These are phyloP conservation scores for Camillea tinctor DNA, from an alignment of 2,329 filamentous ascomycete genomes.

Conservation along the genomic window DNA sequence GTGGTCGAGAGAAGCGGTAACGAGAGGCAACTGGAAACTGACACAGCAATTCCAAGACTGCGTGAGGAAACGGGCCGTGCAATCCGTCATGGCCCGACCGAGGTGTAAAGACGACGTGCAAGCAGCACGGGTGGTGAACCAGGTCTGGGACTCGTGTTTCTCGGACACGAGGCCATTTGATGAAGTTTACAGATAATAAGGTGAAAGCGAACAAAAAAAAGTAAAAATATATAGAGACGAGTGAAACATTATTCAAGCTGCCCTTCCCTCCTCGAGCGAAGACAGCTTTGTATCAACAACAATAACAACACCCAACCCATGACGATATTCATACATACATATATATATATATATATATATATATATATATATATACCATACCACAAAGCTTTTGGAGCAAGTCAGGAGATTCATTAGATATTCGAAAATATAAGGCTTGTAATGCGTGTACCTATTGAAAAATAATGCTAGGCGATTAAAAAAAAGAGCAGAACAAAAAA, in stretches of 20 bases:
- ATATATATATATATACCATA: too few species aligned
- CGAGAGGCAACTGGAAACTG: slow-evolving; percentile 79
- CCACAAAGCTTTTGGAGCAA: not conserved
- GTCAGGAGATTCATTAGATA: not conserved
- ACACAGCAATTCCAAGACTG: slow-evolving; percentile 94
- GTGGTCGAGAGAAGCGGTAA: slow-evolving; percentile 83
- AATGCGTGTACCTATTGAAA: not conserved
- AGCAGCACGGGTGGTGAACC: slow-evolving; percentile 84
- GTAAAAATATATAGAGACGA: too few species aligned
- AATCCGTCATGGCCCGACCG: slow-evolving; percentile 76
- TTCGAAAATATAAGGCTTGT: not conserved
- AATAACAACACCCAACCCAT: not conserved
- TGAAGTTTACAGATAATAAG: slow-evolving; percentile 72
- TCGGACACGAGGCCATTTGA: slow-evolving; percentile 92
- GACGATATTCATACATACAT: too few species aligned
- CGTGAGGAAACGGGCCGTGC: slow-evolving; percentile 75
- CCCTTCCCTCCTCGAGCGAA: not conserved
- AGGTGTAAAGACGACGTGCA: slow-evolving; percentile 82
- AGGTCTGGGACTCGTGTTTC: slow-evolving; percentile 99
- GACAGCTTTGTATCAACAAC: slow-evolving; percentile 10
- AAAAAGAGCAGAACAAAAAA: not conserved
- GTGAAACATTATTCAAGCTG: not conserved
- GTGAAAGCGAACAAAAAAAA: slow-evolving; percentile 38
- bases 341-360: too few species aligned
- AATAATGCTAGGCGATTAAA: not conserved